Evolutionary conservation across 768 basidiomycete genomes (phyloP).

Genomic region (Tylopilus intermedius): DNA sequence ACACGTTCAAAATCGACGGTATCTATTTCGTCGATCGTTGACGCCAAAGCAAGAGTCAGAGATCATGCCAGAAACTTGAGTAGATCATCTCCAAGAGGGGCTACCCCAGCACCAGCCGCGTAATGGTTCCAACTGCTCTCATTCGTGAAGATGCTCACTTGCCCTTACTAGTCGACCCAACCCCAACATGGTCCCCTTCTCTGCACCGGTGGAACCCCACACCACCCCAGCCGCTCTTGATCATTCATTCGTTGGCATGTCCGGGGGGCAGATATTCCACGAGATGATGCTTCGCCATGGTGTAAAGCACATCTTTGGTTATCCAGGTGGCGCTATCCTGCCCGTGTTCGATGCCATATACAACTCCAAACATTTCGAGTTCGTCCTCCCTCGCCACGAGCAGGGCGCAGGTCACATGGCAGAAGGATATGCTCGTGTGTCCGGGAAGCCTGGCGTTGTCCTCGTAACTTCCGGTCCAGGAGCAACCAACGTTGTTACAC

Average conservation of each 20-base stretch:
- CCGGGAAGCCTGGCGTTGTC: conserved; percentile 95
- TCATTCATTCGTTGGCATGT: conserved; percentile 86
- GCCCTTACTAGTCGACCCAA: conserved; percentile 50
- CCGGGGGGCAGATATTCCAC: conserved; percentile 97
- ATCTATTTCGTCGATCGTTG: conserved; percentile 53
- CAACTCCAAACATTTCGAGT: conserved; percentile 91
- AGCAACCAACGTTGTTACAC: conserved; percentile 95
- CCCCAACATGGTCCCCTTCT: conserved; percentile 34
- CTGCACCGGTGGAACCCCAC: conserved; percentile 32
- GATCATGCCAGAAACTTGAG: conserved; percentile 76
- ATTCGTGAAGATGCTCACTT: conserved; percentile 29
- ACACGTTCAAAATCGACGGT: conserved; percentile 49
- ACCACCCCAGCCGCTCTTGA: conserved; percentile 56
- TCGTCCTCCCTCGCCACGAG: conserved; percentile 93
- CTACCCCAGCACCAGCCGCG: conserved; percentile 58
- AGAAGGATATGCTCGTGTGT: conserved; percentile 95
- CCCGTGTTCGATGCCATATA: conserved; percentile 99
- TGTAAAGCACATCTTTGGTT: conserved; percentile 96
- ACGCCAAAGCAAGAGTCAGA: conserved; percentile 75
- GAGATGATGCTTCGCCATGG: conserved; percentile 99
- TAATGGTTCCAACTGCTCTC: conserved; percentile 32
- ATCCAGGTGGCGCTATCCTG: conserved; percentile 96
- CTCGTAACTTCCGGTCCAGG: conserved; percentile 98
- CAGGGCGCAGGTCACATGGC: conserved; percentile 99
- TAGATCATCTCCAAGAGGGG: conserved; percentile 56